A percentile compares a stretch with the other conserved stretches of the same genome.
Evolutionary conservation across 2,329 filamentous ascomycete species (phyloP).

Genomic region (Ilyonectria robusta): DNA sequence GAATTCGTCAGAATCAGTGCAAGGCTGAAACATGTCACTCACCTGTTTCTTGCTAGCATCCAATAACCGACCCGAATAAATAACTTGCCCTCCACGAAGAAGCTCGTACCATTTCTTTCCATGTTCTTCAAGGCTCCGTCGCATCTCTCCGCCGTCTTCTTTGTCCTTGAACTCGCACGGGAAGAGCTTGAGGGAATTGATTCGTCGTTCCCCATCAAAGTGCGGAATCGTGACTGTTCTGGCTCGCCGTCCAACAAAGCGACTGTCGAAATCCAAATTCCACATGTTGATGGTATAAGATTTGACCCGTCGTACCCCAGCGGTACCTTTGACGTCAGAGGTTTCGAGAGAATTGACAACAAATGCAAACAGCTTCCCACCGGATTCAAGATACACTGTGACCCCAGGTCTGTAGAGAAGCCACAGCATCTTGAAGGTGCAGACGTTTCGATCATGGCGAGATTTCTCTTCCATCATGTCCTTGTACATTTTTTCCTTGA

Average conservation of each 20-base stretch:
- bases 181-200: background rate
- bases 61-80: background rate
- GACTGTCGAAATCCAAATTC: background rate
- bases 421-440: constrained; percentile 1
- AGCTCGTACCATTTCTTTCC: constrained; percentile 3
- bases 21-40: background rate
- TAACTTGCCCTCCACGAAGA: background rate
- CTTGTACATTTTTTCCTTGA: background rate
- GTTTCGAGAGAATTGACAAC: background rate
- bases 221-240: background rate
- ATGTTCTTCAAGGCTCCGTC: background rate
- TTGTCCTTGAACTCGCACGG: background rate
- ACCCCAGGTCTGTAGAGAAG: background rate
- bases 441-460: background rate
- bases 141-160: background rate
- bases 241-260: background rate
- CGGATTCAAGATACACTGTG: background rate
- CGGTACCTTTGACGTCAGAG: background rate
- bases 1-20: background rate
- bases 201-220: constrained; percentile 5
- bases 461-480: background rate
- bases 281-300: background rate
- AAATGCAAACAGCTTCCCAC: background rate
- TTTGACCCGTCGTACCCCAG: background rate
- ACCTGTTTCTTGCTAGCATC: background rate